These are phyloP conservation scores for Asterochloris sp. DNA, from an alignment of 139 green algal species.

Conservation along the genomic window DNA sequence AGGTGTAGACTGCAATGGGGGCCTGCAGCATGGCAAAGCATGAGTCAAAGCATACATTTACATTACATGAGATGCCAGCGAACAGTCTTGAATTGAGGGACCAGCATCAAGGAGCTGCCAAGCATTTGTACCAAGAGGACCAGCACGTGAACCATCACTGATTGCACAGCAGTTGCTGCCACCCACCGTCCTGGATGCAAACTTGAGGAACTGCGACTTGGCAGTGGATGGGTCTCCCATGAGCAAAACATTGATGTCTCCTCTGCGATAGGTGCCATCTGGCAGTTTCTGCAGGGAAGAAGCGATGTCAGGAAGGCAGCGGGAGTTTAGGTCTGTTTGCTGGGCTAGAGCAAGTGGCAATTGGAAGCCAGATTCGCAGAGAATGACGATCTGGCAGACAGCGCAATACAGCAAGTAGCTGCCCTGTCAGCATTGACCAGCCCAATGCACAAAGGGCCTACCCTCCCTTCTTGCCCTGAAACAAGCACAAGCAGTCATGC, in stretches of 20 bases:
- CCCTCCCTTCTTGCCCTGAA: too few species aligned
- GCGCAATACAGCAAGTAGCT: background rate
- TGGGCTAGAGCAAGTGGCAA: background rate
- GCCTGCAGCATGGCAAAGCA: slow-evolving; percentile 34
- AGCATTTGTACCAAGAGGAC: too few species aligned
- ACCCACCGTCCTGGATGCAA: slow-evolving; percentile 65
- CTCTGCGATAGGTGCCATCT: slow-evolving; percentile 81
- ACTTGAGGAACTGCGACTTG: slow-evolving; percentile 99
- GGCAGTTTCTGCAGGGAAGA: slow-evolving; percentile 61
- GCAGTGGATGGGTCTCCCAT: slow-evolving; percentile 96
- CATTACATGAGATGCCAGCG: background rate
- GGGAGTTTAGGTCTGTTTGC: background rate
- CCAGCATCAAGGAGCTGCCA: too few species aligned
- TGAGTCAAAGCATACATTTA: background rate
- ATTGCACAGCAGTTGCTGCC: background rate
- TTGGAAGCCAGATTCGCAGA: too few species aligned
- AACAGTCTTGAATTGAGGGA: too few species aligned
- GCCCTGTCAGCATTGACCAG: background rate
- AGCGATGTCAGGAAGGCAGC: too few species aligned
- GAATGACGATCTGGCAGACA: too few species aligned
- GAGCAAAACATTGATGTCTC: slow-evolving; percentile 98
- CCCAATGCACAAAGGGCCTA: too few species aligned
- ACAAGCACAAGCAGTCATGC: too few species aligned
- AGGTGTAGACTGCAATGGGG: slow-evolving; percentile 96
- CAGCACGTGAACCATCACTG: too few species aligned